Conservation (phyloP, 2,329 filamentous ascomycete species). For the Ceratocystis colombiana region DNA sequence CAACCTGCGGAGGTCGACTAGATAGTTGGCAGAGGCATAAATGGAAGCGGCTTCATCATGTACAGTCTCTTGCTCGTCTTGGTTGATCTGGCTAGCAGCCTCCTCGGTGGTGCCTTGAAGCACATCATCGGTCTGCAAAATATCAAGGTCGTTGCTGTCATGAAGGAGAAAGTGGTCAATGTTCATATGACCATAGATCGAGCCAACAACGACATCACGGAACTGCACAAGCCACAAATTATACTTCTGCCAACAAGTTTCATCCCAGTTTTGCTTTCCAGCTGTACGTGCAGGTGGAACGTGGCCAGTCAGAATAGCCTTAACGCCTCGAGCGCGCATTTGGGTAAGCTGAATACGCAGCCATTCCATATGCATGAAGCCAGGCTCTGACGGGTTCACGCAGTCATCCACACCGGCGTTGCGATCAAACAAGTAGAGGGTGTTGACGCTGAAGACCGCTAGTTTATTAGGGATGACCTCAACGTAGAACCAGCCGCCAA, state of each 20-base stretch:
- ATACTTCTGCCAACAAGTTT: conserved; percentile 98
- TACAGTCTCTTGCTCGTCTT: conserved; percentile 28
- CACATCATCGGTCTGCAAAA: conserved; percentile 31
- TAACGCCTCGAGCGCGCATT: conserved; percentile 74
- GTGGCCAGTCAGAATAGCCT: conserved; percentile 88
- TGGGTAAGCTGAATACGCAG: conserved; percentile 77
- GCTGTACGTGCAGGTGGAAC: conserved; percentile 81
- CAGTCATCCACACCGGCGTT: conserved; percentile 94
- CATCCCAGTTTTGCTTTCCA: conserved; percentile 83
- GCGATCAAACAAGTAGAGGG: conserved; percentile 87
- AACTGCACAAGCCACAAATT: conserved; percentile 83
- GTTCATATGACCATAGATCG: conserved; percentile 93
- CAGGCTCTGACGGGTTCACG: conserved; percentile 64
- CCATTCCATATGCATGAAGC: conserved; percentile 95
- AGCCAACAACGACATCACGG: conserved; percentile 73
- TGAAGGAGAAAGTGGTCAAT: conserved; percentile 94
- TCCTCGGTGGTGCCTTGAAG: conserved; percentile 43
- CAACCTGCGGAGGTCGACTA: conserved; percentile 62
- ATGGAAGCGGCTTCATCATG: conserved; percentile 31
- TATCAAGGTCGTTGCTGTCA: conserved; percentile 66
- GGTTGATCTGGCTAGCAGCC: conserved; percentile 49
- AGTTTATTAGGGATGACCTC: conserved; percentile 82
- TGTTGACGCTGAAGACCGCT: conserved; percentile 89
- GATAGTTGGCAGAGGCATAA: conserved; percentile 54
- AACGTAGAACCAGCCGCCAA: conserved; percentile 88